Conservation (phyloP, 306 rosid genomes). For the Sphenostylis stenocarpa region DNA sequence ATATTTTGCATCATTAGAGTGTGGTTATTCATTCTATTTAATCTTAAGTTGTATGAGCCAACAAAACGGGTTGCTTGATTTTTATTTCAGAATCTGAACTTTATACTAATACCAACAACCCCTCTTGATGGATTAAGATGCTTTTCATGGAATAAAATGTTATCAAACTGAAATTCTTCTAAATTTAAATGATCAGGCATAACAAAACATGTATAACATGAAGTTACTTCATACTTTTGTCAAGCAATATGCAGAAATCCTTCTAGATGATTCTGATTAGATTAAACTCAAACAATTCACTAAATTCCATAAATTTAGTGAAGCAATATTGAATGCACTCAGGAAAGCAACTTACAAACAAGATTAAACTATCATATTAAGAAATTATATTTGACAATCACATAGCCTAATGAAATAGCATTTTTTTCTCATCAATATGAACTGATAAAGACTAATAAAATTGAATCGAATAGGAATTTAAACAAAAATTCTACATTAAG, state of each 20-base stretch:
- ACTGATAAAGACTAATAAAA: not conserved
- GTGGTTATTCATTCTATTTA: not conserved
- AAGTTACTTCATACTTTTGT: not conserved
- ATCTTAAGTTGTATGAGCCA: not conserved
- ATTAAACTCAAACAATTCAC: not conserved
- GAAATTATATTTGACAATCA: not conserved
- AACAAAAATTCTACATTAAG: not conserved
- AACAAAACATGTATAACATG: not conserved
- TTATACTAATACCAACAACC: not conserved
- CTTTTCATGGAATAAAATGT: not conserved
- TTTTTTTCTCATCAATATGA: not conserved
- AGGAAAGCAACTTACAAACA: no score
- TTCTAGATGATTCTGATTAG: not conserved
- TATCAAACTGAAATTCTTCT: not conserved
- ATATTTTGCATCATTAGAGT: not conserved
- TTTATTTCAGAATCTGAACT: not conserved
- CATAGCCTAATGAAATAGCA: not conserved
- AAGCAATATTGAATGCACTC: not conserved
- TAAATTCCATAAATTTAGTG: not conserved
- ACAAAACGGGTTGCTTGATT: not conserved
- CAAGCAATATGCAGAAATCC: not conserved
- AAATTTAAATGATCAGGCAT: not conserved
- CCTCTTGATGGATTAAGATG: not conserved
- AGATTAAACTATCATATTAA: no score
- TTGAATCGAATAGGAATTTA: not conserved